Evolutionary conservation across 805 yeast genomes (phyloP).

Genomic region (Wickerhamiella siamensis): DNA sequence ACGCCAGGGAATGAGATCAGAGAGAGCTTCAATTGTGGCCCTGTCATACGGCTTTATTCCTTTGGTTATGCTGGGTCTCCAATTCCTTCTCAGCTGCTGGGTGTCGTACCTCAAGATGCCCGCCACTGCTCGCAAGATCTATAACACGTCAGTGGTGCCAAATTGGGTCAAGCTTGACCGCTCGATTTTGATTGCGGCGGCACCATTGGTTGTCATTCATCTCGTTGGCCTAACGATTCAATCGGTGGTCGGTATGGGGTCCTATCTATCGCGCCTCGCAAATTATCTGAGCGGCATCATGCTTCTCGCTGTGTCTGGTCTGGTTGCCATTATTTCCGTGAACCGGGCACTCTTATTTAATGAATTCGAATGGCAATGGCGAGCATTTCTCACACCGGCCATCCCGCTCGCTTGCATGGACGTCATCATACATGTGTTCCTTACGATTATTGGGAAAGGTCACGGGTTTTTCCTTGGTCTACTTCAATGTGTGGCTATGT

Average conservation of each 20-base stretch:
- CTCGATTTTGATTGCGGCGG: slow-evolving; percentile 14
- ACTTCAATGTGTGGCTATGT: slow-evolving; percentile 10
- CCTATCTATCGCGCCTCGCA: slow-evolving; percentile 12
- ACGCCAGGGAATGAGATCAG: not conserved
- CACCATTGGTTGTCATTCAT: slow-evolving; percentile 12
- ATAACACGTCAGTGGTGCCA: slow-evolving; percentile 17
- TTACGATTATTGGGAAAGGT: slow-evolving; percentile 3
- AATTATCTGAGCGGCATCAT: slow-evolving; percentile 10
- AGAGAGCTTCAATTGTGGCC: not conserved
- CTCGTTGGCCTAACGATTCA: slow-evolving; percentile 10
- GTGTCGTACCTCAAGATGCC: slow-evolving; percentile 15
- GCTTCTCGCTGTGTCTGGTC: slow-evolving; percentile 14
- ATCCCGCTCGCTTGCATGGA: slow-evolving; percentile 14
- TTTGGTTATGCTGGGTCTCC: slow-evolving; percentile 9
- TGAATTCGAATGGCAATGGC: slow-evolving; percentile 23
- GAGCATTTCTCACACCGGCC: slow-evolving; percentile 20
- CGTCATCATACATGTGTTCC: slow-evolving; percentile 1
- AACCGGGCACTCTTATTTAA: slow-evolving; percentile 20
- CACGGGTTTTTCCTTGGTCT: slow-evolving; percentile 5
- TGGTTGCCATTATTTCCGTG: slow-evolving; percentile 18
- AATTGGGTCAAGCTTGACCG: slow-evolving; percentile 21
- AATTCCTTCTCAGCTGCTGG: slow-evolving; percentile 15
- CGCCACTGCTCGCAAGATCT: slow-evolving; percentile 18
- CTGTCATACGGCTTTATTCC: slow-evolving; percentile 3
- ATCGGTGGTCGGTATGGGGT: slow-evolving; percentile 1